Base-by-base conservation (phyloP, 2,329 filamentous ascomycete genomes). In the Claviceps lovelessii region DNA sequence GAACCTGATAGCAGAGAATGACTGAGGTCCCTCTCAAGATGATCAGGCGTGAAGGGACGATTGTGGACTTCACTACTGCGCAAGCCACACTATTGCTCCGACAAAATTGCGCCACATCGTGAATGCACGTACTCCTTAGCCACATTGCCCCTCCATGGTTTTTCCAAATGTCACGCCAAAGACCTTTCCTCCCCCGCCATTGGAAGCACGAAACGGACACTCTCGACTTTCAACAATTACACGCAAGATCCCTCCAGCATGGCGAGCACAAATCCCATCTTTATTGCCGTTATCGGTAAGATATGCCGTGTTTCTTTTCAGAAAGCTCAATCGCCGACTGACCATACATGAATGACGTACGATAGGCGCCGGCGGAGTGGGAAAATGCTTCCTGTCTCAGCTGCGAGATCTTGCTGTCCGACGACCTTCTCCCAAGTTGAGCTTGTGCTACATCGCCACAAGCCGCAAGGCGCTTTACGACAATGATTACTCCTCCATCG, bases 351-450 rank as follows among this genome's bases (percentile, higher is more conserved):
- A 23, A 23, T 29, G 19, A 52, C 39, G 5, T n/a, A 46, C 44
- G 23, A 55, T 65, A 94, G 90, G 93, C 65, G 87, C 86, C 63
- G 93, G 93, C 62, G 91, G 91, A 60, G 93, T 97, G 58, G 93
- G 93, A 65, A 90, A 90, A 71, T 83, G 82, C 72, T 96, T 97
- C 76, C 81, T 97, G 59, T 76, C 77, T 61, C 93, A 97, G 72
- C 82, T 97, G 56, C 76, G 85, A 60, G 67, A 73, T 57, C 79
- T 93, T 57, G 76, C 81, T 51, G 74, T 78, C 59, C 81, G 85
- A 58, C 82, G 83, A 44, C 80, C 85, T 46, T 78, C 81, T 7
- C 82, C 81, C 53, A 82, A 84, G 69, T 78, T 95, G 56, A 83
- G 79, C 56, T 82, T 97, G 54, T 81, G 90, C 74, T 88, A 94